Base-by-base conservation (phyloP, 2,329 filamentous ascomycete species). In the Neopestalotiopsis rosae region DNA sequence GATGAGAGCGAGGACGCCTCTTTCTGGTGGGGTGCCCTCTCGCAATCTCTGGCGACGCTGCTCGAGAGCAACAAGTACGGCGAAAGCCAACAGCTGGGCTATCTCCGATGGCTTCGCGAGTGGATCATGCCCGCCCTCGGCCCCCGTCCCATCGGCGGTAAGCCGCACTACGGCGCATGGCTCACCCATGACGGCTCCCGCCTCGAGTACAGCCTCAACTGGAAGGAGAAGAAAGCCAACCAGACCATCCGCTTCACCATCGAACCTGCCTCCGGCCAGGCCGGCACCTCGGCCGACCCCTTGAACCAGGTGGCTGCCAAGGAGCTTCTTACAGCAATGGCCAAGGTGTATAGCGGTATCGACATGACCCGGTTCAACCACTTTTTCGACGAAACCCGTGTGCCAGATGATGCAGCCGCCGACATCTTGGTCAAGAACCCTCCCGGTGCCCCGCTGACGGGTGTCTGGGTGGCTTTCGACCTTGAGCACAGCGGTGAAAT, bases 401-500 rank as follows among this genome's bases (percentile, higher is more conserved):
- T 52, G 7, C 45, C 45, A 1, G 17, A 52, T 17, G 45, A 52
- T 7, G 13, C 14, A 1, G 45, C 17, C 13, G 45, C 17, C 17
- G 45, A 52, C 7, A n/a, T n/a, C 45, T n/a, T 17, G 4, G 45
- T 6, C 13, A 52, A 52, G 45, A 17, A 52, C 45, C 45, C 45
- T 3, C 14, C n/a, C 4, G 14, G 17, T n/a, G 13, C 17, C 17
- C 45, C 45, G 1, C 45, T 17, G 14, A 52, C 14, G 5, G 14
- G 45, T 30, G 67, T 64, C 5, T 40, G 52, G 57, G n/a, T 68
- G 12, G 69, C 69, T 14, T 71, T 66, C 20, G 69, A 71, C 42
- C 56, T 71, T n/a, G 69, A 71, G n/a, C 42, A 28, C 24, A 9
- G 7, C 6, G 69, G 69, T 1, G 34, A n/a, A 4, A 13, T 68